Base-by-base conservation (phyloP, 169 alveolate species). In the Plasmodium adleri region DNA sequence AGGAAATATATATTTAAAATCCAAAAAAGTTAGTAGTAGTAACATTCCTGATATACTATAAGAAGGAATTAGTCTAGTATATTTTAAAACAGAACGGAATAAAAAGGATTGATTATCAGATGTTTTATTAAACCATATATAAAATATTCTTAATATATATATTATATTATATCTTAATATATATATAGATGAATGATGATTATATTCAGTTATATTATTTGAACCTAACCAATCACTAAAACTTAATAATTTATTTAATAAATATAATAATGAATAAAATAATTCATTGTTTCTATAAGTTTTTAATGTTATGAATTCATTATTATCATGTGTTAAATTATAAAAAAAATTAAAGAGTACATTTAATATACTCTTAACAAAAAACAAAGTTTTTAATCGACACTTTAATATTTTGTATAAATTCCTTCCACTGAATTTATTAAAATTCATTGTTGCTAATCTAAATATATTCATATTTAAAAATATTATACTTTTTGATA, bases 171-270 rank as follows among this genome's bases (percentile, higher is more conserved):
- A 72, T 71, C 92, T 56, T 72, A 86, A 43, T 8, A 72, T 20
- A 74, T 45, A 86, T n/a, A 86, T 73, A 60, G 92, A 86, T n/a
- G 87, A 26, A 22, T 86, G 88, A 49, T 86, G 92, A 72, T 86
- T 86, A 54, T 73, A 72, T 62, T 86, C 92, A 20, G 92, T 17
- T 72, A 73, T 71, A 45, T 71, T 86, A 64, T 86, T 86, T 15
- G 92, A 86, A 8, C 92, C 92, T 13, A 86, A 2, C 92, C 92
- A 86, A 54, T 86, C 92, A 43, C 39, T 72, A 86, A 86, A 86
- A 66, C 92, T 86, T 12, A 86, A 28, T 39, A 86, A 86, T 43
- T 72, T 86, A 54, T 59, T 58, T 73, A 86, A n/a, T 60, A 86
- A 66, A 72, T 60, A 86, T 7, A 86, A 66, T 32, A 86, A 58